Evolutionary conservation across 306 rosid genomes (phyloP).

Genomic region (Malus sieversii): DNA sequence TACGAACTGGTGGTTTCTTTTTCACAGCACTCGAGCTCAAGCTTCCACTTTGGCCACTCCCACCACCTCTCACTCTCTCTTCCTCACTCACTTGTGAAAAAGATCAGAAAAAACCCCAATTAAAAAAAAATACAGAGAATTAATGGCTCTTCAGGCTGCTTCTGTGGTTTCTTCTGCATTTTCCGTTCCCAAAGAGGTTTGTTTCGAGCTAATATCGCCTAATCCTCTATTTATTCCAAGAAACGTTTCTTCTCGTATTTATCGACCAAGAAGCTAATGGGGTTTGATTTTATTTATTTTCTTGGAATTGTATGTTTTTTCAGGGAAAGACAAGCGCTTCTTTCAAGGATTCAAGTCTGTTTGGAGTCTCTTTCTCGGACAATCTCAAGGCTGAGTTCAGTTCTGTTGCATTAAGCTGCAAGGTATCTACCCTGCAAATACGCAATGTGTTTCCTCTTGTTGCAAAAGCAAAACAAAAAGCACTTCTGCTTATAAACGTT

Average conservation of each 20-base stretch:
- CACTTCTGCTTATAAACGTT: not conserved
- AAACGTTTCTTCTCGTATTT: not conserved
- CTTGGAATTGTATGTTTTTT: not conserved
- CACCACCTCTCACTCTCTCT: not conserved
- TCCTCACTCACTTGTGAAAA: not conserved
- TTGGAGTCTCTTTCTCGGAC: constrained; percentile 75
- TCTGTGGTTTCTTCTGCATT: constrained; percentile 48
- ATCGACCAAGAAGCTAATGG: not conserved
- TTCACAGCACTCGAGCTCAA: not conserved
- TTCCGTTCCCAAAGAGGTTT: constrained; percentile 45
- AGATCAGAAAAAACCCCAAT: not conserved
- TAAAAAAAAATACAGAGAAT: not conserved
- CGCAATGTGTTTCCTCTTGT: not conserved
- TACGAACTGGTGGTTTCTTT: not conserved
- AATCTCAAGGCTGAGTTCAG: constrained; percentile 55
- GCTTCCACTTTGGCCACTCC: not conserved
- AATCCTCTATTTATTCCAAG: not conserved
- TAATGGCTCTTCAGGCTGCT: constrained; percentile 54
- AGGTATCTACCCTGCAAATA: constrained; percentile 33
- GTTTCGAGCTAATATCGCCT: not conserved
- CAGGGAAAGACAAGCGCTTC: constrained; percentile 61
- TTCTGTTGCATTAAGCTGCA: constrained; percentile 66
- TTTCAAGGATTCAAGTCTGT: constrained; percentile 63
- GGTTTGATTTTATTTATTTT: constrained; percentile 1
- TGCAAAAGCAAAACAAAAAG: not conserved